Evolutionary conservation across 2,329 filamentous ascomycete species (phyloP).

Genomic region (Hypoxylon sp.): DNA sequence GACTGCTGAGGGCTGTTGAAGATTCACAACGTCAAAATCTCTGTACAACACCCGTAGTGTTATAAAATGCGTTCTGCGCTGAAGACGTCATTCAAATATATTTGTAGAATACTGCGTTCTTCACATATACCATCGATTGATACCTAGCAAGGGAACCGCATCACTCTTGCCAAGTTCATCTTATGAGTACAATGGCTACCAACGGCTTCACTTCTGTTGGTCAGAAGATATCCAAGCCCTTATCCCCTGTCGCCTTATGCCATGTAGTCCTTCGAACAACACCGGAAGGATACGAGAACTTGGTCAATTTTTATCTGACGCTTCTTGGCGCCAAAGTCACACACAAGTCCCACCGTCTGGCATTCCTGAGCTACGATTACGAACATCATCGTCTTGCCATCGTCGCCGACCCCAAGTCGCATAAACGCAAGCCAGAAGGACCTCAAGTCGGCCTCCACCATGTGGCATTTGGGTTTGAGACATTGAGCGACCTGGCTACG

Average conservation of each 20-base stretch:
- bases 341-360: constrained; percentile 24
- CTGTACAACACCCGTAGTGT: background rate
- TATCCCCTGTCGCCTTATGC: constrained; percentile 26
- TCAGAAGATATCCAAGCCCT: constrained; percentile 17
- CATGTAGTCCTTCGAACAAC: constrained; percentile 31
- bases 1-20: background rate
- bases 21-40: background rate
- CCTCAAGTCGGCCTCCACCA: constrained; percentile 31
- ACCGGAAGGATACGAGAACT: constrained; percentile 18
- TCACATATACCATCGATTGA: background rate
- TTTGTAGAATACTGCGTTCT: background rate
- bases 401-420: constrained; percentile 16
- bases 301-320: constrained; percentile 26
- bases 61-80: background rate
- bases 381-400: constrained; percentile 31
- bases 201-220: constrained; percentile 8
- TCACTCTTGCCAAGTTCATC: background rate
- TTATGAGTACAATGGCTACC: constrained; percentile 4
- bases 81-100: background rate
- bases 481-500: constrained; percentile 13
- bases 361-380: constrained; percentile 30
- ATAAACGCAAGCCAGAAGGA: constrained; percentile 7
- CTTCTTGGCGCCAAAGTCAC: constrained; percentile 25
- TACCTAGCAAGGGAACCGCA: background rate
- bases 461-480: constrained; percentile 30